These are phyloP conservation scores for Athelia sp. DNA, from an alignment of 1,284 basidiomycete species.

Conservation along the genomic window DNA sequence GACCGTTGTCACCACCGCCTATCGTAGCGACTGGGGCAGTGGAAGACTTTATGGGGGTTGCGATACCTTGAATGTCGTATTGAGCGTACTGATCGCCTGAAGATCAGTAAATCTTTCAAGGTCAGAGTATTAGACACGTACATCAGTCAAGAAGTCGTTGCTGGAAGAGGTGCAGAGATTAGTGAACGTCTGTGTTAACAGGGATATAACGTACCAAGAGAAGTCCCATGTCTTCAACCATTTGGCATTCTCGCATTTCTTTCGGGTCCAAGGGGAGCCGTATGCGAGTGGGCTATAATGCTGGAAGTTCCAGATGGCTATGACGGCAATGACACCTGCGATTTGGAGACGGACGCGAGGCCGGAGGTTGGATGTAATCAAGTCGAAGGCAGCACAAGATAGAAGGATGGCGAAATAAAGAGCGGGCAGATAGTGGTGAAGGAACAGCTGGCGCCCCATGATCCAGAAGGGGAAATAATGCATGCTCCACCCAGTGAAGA, in stretches of 20 bases:
- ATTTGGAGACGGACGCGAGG: constrained; percentile 78
- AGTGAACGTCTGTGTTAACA: constrained; percentile 6
- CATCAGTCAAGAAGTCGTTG: constrained; percentile 59
- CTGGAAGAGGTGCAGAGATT: constrained; percentile 28
- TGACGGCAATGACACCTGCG: constrained; percentile 70
- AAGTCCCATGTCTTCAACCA: constrained; percentile 98
- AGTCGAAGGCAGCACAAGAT: constrained; percentile 78
- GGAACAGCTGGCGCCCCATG: constrained; percentile 93
- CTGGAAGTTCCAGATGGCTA: constrained; percentile 77
- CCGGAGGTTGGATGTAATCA: constrained; percentile 73
- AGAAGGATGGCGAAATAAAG: constrained; percentile 92
- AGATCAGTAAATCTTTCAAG: background rate
- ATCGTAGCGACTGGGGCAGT: constrained; percentile 33
- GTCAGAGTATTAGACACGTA: constrained; percentile 28
- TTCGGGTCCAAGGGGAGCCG: constrained; percentile 83
- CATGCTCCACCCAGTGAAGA: constrained; percentile 89
- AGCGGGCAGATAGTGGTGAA: constrained; percentile 96
- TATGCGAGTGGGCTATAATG: constrained; percentile 85
- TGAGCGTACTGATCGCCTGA: constrained; percentile 42
- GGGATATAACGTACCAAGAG: constrained; percentile 57
- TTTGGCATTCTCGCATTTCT: constrained; percentile 71
- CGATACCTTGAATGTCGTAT: constrained; percentile 37
- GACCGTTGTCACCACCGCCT: constrained; percentile 41
- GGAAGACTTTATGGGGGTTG: constrained; percentile 30
- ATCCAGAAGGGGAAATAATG: constrained; percentile 97